Base-by-base conservation (phyloP, 257 asterid genomes). In the Eucommia ulmoides region DNA sequence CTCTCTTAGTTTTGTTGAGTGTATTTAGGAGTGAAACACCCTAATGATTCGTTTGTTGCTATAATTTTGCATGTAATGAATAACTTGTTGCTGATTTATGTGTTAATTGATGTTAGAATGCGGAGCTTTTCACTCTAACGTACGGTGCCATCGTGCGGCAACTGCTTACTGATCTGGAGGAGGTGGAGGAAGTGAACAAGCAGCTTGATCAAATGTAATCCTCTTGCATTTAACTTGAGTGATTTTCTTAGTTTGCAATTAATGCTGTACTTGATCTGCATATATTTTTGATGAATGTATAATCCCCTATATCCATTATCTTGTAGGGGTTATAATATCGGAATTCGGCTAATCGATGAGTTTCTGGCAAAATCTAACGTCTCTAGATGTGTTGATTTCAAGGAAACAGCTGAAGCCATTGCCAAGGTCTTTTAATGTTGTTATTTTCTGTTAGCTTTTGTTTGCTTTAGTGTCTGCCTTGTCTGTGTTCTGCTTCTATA, bases 141-240 rank as follows among this genome's bases (percentile, higher is more conserved):
- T 89, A 85, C 41, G 96, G 96, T 41, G 96, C 96, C 25, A 80
- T 86, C 51, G 95, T 91, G 52, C 87, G 98, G 59, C 98, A 91
- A 76, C 69, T 91, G 70, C 57, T 86, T 20, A 86, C 96, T 51
- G 96, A 91, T 86, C 82, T 86, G 76, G 96, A 91, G 74, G 96
- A 91, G 73, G 99, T 91, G 41, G 96, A 80, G 56, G 98, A 89
- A 73, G 98, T 82, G 70, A 85, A 85, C 66, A 89, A 85, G 41
- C 96, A 91, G 79, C 96, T 86, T 47, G 95, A 91, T 68, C 98
- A 80, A 68, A 86, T 86, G 95, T 91, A 67, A 45, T 38, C 42
- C 19, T 56, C 23, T 12, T 1, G 33, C n/a, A 8, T 19, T n/a
- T n/a, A n/a, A n/a, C n/a, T n/a, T n/a, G n/a, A n/a, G n/a, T n/a